phyloP scores from a whole-genome alignment of 176 grass and related monocot species.

The Tillandsia leiboldiana region DNA sequence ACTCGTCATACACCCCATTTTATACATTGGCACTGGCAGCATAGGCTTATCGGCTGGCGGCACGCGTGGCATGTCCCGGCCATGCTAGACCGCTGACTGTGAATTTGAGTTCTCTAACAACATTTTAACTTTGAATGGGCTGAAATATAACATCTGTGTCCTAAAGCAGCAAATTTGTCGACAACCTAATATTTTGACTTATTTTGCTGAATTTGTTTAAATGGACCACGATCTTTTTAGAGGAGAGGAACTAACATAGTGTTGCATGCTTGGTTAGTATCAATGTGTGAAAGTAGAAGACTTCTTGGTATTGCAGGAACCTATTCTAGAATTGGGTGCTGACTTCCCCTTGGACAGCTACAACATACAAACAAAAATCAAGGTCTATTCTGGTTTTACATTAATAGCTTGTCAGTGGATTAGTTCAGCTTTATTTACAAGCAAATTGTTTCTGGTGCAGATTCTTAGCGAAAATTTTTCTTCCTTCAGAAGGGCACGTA shows the following conservation, averaged over 20 bases:
- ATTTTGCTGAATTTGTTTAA: not conserved
- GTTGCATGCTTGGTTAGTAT: not conserved
- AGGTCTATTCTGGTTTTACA: not conserved
- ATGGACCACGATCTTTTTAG: not conserved
- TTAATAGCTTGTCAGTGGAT: not conserved
- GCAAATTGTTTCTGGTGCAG: not conserved
- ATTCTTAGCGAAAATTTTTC: not conserved
- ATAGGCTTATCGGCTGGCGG: too few relatives aligned
- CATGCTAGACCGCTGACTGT: too few relatives aligned
- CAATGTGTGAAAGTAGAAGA: not conserved
- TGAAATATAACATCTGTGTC: too few relatives aligned
- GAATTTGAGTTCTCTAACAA: too few relatives aligned
- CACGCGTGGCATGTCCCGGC: too few relatives aligned
- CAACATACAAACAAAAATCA: not conserved
- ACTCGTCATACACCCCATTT: too few relatives aligned
- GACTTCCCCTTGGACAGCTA: not conserved
- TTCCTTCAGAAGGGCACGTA: not conserved
- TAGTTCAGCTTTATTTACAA: not conserved
- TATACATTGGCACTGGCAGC: too few relatives aligned
- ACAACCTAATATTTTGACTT: not conserved
- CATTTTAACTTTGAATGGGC: too few relatives aligned
- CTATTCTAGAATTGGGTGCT: not conserved
- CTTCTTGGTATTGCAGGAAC: conserved; percentile 4
- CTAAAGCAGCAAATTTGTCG: too few relatives aligned
- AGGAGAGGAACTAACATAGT: not conserved